Evolutionary conservation across 768 basidiomycete species (phyloP).

Genomic region (Boletus barrowsii): DNA sequence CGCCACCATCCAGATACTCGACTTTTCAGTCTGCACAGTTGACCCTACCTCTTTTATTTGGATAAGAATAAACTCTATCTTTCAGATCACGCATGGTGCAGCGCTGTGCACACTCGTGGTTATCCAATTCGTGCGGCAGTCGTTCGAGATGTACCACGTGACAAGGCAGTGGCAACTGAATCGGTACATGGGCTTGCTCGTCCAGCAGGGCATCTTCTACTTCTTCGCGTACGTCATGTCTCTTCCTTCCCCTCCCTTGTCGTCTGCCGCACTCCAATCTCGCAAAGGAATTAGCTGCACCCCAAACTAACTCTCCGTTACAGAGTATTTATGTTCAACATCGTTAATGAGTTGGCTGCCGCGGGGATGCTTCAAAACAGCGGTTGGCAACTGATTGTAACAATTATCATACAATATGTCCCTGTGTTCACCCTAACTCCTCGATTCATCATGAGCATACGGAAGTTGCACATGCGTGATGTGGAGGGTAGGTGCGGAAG

Average conservation of each 20-base stretch:
- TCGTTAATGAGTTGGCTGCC: too few species aligned
- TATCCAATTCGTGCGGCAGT: background rate
- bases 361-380: too few species aligned
- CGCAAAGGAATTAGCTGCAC: too few species aligned
- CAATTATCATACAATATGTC: background rate
- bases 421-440: background rate
- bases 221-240: too few species aligned
- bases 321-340: background rate
- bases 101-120: background rate
- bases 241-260: too few species aligned
- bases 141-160: background rate
- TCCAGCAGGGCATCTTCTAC: too few species aligned
- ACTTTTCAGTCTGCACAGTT: background rate
- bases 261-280: too few species aligned
- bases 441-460: background rate
- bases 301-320: background rate
- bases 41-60: background rate
- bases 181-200: too few species aligned
- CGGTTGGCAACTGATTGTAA: too few species aligned
- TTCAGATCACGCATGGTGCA: background rate
- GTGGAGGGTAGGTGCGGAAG: background rate
- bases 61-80: background rate
- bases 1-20: background rate
- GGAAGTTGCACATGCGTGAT: background rate
- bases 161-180: background rate